phyloP scores from a whole-genome alignment of 1,139 yeast species.

The Hansenula anomala region DNA sequence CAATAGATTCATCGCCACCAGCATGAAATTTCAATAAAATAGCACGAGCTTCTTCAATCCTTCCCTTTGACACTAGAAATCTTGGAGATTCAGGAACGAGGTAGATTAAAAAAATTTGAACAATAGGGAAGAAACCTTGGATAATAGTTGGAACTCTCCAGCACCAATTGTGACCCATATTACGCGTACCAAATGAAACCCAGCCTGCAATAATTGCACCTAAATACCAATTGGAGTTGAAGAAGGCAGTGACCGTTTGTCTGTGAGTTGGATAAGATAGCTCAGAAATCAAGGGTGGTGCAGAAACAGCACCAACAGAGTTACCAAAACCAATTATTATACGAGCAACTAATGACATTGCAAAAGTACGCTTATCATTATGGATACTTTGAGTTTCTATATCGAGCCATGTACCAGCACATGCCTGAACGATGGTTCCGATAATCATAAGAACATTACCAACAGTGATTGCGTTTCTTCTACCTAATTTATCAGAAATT shows the following conservation, averaged over 20 bases:
- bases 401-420: conserved; percentile 27
- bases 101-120: conserved; percentile 33
- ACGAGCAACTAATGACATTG: conserved; percentile 43
- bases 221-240: conserved; percentile 47
- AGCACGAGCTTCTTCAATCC: conserved; percentile 51
- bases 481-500: conserved; percentile 40
- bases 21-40: conserved; percentile 35
- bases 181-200: no score
- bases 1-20: conserved; percentile 30
- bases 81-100: conserved; percentile 75
- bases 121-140: conserved; percentile 34
- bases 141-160: conserved; percentile 41
- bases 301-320: conserved; percentile 35
- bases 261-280: conserved; percentile 42
- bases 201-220: conserved; percentile 57
- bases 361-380: conserved; percentile 26
- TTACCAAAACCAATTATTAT: conserved; percentile 45
- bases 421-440: conserved; percentile 42
- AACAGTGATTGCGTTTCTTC: conserved; percentile 35
- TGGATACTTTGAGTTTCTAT: conserved; percentile 8
- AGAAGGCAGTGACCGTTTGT: conserved; percentile 41
- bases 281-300: conserved; percentile 41
- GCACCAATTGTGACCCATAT: conserved; percentile 27
- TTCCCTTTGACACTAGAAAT: conserved; percentile 51
- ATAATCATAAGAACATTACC: conserved; percentile 37